phyloP scores from a whole-genome alignment of 2,329 filamentous ascomycete species.

The Fusarium anguioides region DNA sequence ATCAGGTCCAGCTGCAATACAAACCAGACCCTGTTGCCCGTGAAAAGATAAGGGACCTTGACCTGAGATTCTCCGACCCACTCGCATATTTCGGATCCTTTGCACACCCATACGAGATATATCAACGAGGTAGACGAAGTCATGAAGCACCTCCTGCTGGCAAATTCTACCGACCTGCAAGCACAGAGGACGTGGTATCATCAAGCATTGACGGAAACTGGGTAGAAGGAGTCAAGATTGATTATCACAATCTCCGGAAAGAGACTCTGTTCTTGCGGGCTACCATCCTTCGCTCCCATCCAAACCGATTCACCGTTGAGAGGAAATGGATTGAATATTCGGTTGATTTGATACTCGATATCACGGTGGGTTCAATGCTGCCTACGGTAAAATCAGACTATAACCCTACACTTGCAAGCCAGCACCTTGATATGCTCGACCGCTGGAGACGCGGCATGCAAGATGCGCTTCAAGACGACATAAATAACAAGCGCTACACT shows the following conservation, averaged over 20 bases:
- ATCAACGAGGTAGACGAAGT: too few relatives aligned
- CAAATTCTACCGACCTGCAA: too few relatives aligned
- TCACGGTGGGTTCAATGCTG: background rate
- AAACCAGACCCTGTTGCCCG: too few relatives aligned
- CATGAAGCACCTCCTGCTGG: too few relatives aligned
- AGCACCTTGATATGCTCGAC: conserved; percentile 2
- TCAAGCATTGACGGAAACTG: conserved; percentile 2
- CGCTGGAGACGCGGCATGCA: conserved; percentile 22
- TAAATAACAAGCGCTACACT: conserved; percentile 4
- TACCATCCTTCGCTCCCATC: conserved; percentile 28
- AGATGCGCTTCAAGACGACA: background rate
- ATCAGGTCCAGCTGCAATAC: too few relatives aligned
- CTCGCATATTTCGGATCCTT: too few relatives aligned
- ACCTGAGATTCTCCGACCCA: too few relatives aligned
- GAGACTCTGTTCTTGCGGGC: conserved; percentile 31
- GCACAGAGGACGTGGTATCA: too few relatives aligned
- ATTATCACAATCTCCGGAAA: conserved; percentile 26
- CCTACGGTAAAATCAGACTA: background rate
- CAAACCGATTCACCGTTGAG: conserved; percentile 15
- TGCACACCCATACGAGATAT: too few relatives aligned
- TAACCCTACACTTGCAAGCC: background rate
- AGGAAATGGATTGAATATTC: background rate
- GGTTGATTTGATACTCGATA: conserved; percentile 27
- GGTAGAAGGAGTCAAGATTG: too few relatives aligned
- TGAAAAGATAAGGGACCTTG: too few relatives aligned